These are phyloP conservation scores for Fusarium buxicola DNA, from an alignment of 2,329 filamentous ascomycete genomes.

Conservation along the genomic window DNA sequence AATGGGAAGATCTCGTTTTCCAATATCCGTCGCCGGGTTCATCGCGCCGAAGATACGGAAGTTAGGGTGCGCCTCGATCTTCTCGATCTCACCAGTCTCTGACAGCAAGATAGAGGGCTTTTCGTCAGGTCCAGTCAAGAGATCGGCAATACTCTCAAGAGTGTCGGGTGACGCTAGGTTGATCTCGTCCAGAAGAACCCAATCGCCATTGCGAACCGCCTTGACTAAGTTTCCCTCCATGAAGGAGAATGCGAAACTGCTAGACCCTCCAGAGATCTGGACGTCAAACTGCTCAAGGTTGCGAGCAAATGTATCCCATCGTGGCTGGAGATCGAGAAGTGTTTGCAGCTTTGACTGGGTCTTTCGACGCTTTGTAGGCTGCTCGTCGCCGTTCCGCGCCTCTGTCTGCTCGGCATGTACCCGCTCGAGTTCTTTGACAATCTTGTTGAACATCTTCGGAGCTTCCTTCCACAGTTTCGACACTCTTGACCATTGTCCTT, in stretches of 20 bases:
- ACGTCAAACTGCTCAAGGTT: constrained; percentile 83
- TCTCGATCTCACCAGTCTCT: constrained; percentile 92
- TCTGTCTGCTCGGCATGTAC: constrained; percentile 56
- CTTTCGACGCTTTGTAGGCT: constrained; percentile 77
- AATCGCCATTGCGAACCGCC: constrained; percentile 95
- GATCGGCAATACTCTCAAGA: constrained; percentile 89
- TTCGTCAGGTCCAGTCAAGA: constrained; percentile 79
- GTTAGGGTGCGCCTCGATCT: constrained; percentile 87
- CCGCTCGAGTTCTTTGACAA: constrained; percentile 67
- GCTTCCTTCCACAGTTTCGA: constrained; percentile 91
- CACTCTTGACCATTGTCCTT: constrained; percentile 87
- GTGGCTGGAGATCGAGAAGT: constrained; percentile 66
- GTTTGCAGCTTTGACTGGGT: constrained; percentile 75
- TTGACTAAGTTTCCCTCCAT: constrained; percentile 96
- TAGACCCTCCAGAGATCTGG: constrained; percentile 77
- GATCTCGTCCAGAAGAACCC: constrained; percentile 97
- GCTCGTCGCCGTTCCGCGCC: constrained; percentile 52
- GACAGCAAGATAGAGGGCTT: constrained; percentile 87
- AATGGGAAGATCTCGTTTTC: constrained; percentile 91
- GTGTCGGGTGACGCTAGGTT: constrained; percentile 96
- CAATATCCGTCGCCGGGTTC: constrained; percentile 98
- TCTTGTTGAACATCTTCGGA: constrained; percentile 84
- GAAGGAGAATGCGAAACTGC: constrained; percentile 92
- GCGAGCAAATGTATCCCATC: constrained; percentile 84
- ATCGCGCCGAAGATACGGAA: constrained; percentile 98